A percentile compares a stretch with the other conserved stretches of the same genome.
phyloP scores from a whole-genome alignment of 139 green algal species.

The Edaphochlamys debaryana region DNA sequence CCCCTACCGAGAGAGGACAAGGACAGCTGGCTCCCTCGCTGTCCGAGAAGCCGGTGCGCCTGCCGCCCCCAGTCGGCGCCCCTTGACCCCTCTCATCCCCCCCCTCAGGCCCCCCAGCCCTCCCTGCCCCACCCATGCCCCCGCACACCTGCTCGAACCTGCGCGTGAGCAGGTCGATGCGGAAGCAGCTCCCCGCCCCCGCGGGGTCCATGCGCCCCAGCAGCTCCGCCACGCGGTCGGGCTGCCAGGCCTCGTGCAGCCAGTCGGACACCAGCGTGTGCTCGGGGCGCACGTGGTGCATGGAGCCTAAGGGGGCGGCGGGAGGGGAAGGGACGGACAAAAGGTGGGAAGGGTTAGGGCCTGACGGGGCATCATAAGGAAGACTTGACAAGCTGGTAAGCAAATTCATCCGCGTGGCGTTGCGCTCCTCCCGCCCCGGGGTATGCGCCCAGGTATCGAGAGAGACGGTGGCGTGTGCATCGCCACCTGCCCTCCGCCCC shows the following conservation, averaged over 20 bases:
- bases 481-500: not conserved
- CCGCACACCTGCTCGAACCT: constrained; percentile 45
- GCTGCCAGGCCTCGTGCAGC: constrained; percentile 78
- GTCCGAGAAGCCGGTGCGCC: no score
- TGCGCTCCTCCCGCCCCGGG: no score
- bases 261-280: constrained; percentile 75
- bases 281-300: constrained; percentile 63
- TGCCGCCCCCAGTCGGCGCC: no score
- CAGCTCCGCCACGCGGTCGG: constrained; percentile 56
- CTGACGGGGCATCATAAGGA: not conserved
- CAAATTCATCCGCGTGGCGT: no score
- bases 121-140: not conserved
- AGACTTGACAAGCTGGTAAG: no score
- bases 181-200: constrained; percentile 25
- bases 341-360: not conserved
- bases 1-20: no score
- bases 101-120: not conserved
- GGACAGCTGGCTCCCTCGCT: no score
- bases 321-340: not conserved
- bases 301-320: not conserved
- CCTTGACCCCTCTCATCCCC: not conserved
- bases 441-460: no score
- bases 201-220: constrained; percentile 55
- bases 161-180: constrained; percentile 78
- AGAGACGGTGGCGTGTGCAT: not conserved